Percentiles rank a stretch among this genome's conserved stretches.
phyloP scores from a whole-genome alignment of 2,329 filamentous ascomycete genomes.

The Colletotrichum camelliae region DNA sequence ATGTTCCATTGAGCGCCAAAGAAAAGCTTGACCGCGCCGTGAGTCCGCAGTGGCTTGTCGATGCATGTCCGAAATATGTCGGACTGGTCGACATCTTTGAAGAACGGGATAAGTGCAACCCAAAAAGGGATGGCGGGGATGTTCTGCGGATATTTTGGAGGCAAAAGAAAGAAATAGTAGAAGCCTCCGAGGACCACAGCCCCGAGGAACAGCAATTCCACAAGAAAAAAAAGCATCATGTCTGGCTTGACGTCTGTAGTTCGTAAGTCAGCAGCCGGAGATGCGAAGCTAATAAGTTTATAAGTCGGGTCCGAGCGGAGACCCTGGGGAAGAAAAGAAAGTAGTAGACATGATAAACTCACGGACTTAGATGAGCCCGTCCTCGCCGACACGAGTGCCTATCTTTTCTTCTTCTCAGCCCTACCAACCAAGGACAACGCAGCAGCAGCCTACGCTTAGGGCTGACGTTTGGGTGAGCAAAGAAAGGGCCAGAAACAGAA shows the following conservation, averaged over 20 bases:
- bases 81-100: slow-evolving; percentile 47
- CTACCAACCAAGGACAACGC: background rate
- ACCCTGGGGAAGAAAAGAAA: background rate
- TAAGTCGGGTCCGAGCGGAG: background rate
- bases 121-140: slow-evolving; percentile 50
- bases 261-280: background rate
- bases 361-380: background rate
- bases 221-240: slow-evolving; percentile 7
- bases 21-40: slow-evolving; percentile 53
- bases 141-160: slow-evolving; percentile 34
- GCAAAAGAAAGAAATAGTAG: slow-evolving; percentile 25
- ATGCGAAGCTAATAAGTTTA: background rate
- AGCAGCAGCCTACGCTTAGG: background rate
- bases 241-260: background rate
- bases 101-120: slow-evolving; percentile 45
- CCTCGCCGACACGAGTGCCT: background rate
- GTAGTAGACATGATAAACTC: background rate
- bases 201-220: background rate
- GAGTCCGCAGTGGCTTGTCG: slow-evolving; percentile 38
- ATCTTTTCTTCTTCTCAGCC: slow-evolving; percentile 16
- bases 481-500: background rate
- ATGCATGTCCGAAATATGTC: slow-evolving; percentile 44
- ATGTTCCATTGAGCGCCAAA: slow-evolving; percentile 55
- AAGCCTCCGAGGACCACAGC: background rate
- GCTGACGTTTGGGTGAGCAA: background rate